Base-by-base conservation (phyloP, 768 basidiomycete genomes). In the Lenzites betulinus region DNA sequence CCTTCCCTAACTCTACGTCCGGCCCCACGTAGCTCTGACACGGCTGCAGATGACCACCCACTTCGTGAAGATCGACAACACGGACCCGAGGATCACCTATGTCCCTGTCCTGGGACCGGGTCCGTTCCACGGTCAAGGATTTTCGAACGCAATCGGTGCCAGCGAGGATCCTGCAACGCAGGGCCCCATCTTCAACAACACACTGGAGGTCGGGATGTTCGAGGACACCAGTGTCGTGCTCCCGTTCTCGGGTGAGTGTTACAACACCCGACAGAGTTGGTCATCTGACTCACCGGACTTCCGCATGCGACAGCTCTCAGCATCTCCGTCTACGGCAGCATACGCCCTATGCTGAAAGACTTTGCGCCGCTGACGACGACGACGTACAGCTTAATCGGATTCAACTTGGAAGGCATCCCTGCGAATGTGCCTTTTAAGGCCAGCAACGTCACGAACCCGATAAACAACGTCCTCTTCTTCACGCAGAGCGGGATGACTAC, bases 401-500 rank as follows among this genome's bases (percentile, higher is more conserved):
- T 13, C 6, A 38, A 57, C 26, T 50, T 28, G 9, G 47, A 20
- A 7, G 39, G 38, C 35, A 49, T 25, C 5, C 25, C 39, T 0
- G 36, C 55, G 23, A 42, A 28, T 16, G 20, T 26, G 9, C 48
- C 47, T 12, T 57, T 26, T 22, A 3, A 30, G n/a, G 55, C 55
- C 3, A 47, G 46, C 8, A 57, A 49, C 25, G 18, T 57, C 23
- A 49, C 47, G 11, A 7, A 9, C 2, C 55, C 55, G 11, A 33
- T 18, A 11, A 49, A 57, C 48, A 42, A 57, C 38, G 46, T 57
- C 23, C 49, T 49, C 47, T 57, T 57, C 47, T 57, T 13, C n/a
- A 18, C 55, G 47, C 38, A 38, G 4, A 25, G 39, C 18, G 38
- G 26, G 16, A 47, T 57, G 13, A 47, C 55, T 1, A 25, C 23